These are phyloP conservation scores for Bacidia rubella DNA, from an alignment of 495 filamentous ascomycete species.

Conservation along the genomic window DNA sequence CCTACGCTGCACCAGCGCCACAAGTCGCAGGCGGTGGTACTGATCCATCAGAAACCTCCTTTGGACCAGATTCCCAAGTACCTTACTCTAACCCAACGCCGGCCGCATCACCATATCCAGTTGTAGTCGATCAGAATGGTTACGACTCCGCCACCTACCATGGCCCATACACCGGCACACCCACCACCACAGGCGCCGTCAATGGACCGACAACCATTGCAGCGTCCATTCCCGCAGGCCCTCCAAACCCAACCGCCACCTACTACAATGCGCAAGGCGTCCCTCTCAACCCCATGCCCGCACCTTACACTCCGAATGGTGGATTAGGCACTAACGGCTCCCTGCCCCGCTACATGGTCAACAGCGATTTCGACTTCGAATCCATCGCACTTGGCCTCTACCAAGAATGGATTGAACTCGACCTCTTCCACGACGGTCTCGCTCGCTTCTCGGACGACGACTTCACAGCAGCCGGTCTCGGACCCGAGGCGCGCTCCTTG, in stretches of 20 bases:
- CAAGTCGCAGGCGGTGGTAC: constrained; percentile 6
- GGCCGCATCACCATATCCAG: constrained; percentile 9
- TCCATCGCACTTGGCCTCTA: constrained; percentile 35
- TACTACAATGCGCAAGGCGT: constrained; percentile 59
- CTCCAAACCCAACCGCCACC: constrained; percentile 36
- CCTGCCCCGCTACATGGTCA: constrained; percentile 53
- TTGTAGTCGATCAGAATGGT: constrained; percentile 10
- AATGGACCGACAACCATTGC: constrained; percentile 35
- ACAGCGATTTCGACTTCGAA: constrained; percentile 64
- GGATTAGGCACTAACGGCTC: constrained; percentile 71
- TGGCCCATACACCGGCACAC: constrained; percentile 44
- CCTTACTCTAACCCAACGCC: constrained; percentile 7
- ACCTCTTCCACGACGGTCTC: constrained; percentile 73
- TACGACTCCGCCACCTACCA: constrained; percentile 24
- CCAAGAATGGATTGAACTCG: constrained; percentile 71
- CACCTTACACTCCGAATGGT: constrained; percentile 60
- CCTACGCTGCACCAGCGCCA: constrained; percentile 15
- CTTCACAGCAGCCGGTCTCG: constrained; percentile 54
- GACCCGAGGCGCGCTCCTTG: constrained; percentile 51
- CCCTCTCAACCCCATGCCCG: constrained; percentile 49
- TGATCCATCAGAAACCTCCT: constrained; percentile 9
- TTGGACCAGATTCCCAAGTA: constrained; percentile 14
- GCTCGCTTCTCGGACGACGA: constrained; percentile 55
- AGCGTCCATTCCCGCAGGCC: constrained; percentile 33
- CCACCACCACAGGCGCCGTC: constrained; percentile 45